phyloP scores from a whole-genome alignment of 148 eudicot genomes.

The Rhododendron vialii region DNA sequence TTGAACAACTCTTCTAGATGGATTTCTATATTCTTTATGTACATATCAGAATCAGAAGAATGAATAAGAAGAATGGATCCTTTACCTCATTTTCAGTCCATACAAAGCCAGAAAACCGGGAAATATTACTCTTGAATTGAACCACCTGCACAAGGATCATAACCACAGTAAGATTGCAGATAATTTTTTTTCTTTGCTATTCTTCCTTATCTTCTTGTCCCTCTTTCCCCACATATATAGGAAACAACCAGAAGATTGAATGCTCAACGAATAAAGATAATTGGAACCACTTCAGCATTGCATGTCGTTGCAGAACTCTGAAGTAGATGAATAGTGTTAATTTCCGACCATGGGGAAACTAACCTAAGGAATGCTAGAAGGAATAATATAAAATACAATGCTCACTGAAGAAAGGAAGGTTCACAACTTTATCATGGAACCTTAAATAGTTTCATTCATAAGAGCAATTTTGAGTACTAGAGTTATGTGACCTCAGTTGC shows the following conservation, averaged over 20 bases:
- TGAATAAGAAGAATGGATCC: not conserved
- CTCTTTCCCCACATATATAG: not conserved
- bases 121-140: constrained; percentile 66
- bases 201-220: not conserved
- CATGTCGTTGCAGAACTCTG: not conserved
- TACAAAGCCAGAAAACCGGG: constrained; percentile 90
- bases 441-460: not conserved
- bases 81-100: constrained; percentile 91
- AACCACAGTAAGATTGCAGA: not conserved
- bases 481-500: not conserved
- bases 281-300: not conserved
- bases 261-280: not conserved
- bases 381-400: not conserved
- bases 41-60: not conserved
- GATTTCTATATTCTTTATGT: not conserved
- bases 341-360: not conserved
- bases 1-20: not conserved
- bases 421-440: not conserved
- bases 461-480: not conserved
- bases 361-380: not conserved
- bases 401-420: not conserved
- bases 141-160: constrained; percentile 53
- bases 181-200: not conserved
- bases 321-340: not conserved
- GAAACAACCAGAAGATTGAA: not conserved